phyloP scores from a whole-genome alignment of 176 grass and related monocot genomes.

The Dactylis glomerata region DNA sequence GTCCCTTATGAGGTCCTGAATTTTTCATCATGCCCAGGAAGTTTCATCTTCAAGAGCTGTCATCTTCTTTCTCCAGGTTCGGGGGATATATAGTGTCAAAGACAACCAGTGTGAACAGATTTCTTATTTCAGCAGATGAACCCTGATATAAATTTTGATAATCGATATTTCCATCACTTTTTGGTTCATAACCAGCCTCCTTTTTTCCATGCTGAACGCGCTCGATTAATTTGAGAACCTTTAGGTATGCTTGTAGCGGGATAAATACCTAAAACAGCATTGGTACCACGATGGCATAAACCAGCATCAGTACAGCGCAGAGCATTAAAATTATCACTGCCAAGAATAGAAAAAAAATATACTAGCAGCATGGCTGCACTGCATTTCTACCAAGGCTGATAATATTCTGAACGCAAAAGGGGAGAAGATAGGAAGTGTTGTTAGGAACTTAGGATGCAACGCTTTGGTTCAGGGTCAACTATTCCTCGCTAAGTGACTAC shows the following conservation, averaged over 20 bases:
- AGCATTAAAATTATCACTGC: background rate
- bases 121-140: conserved; percentile 58
- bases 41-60: conserved; percentile 28
- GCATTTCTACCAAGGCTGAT: background rate
- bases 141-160: conserved; percentile 51
- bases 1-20: background rate
- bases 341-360: background rate
- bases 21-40: conserved; percentile 1
- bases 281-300: conserved; percentile 8
- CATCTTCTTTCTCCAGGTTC: conserved; percentile 34
- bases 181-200: conserved; percentile 49
- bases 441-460: background rate
- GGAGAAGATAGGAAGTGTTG: background rate
- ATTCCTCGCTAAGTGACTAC: background rate
- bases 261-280: conserved; percentile 74
- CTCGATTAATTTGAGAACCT: conserved; percentile 66
- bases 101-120: conserved; percentile 74
- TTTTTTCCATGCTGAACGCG: conserved; percentile 50
- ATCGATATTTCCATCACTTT: conserved; percentile 66
- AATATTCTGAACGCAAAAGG: background rate
- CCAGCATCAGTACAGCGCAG: background rate
- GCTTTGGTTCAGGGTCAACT: background rate
- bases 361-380: background rate
- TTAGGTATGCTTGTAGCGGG: conserved; percentile 66
- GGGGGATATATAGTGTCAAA: conserved; percentile 85